phyloP scores from a whole-genome alignment of 164 flowering plant species.

The Magnolia officinalis region DNA sequence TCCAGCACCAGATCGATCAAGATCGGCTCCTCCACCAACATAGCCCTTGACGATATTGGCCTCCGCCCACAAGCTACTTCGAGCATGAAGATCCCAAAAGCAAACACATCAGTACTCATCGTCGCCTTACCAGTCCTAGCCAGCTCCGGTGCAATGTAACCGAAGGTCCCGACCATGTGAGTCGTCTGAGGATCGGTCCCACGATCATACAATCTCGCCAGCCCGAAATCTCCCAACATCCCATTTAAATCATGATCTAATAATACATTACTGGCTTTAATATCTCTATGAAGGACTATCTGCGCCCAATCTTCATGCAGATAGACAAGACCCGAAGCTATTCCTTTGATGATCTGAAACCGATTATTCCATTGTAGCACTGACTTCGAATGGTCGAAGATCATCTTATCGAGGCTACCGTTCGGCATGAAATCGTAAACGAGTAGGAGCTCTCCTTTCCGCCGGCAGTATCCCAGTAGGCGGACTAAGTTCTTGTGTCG shows the following conservation, averaged over 20 bases:
- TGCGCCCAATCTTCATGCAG: slow-evolving; percentile 17
- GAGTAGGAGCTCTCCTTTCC: slow-evolving; percentile 15
- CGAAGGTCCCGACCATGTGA: slow-evolving; percentile 11
- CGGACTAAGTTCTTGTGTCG: slow-evolving; percentile 17
- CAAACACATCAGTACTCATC: slow-evolving; percentile 13
- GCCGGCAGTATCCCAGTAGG: slow-evolving; percentile 13
- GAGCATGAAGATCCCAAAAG: slow-evolving; percentile 15
- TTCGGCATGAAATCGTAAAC: slow-evolving; percentile 19
- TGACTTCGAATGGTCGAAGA: not conserved
- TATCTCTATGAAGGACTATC: slow-evolving; percentile 16
- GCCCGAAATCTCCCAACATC: slow-evolving; percentile 20
- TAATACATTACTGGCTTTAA: slow-evolving; percentile 19
- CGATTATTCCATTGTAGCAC: slow-evolving; percentile 12
- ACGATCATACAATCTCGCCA: slow-evolving; percentile 15
- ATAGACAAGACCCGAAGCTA: slow-evolving; percentile 12
- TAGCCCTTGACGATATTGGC: too few relatives aligned
- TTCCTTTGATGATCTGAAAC: slow-evolving; percentile 14
- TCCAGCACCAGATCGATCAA: too few relatives aligned
- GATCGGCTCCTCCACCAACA: too few relatives aligned
- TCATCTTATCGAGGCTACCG: slow-evolving; percentile 19
- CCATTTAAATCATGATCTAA: slow-evolving; percentile 12
- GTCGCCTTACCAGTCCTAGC: slow-evolving; percentile 13
- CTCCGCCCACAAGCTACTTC: slow-evolving; percentile 7
- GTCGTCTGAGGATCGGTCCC: slow-evolving; percentile 16
- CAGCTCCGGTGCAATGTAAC: slow-evolving; percentile 17